Conservation (phyloP, 2,329 filamentous ascomycete species). For the Botrytis aclada region DNA sequence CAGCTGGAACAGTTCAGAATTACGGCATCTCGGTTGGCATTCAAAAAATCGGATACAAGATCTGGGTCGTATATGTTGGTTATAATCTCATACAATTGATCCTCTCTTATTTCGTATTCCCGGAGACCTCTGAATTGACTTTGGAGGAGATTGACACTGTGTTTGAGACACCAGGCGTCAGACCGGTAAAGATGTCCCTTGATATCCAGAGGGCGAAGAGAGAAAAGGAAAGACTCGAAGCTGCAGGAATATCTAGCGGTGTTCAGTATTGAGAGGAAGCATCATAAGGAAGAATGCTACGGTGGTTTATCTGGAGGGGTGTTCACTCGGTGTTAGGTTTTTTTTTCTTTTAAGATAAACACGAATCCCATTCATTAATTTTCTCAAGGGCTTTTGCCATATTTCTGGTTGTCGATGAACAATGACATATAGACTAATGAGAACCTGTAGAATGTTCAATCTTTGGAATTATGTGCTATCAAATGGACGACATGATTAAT, state of each 20-base stretch:
- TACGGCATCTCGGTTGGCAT: constrained; percentile 49
- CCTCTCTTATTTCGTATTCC: constrained; percentile 55
- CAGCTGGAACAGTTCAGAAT: constrained; percentile 34
- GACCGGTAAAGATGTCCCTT: constrained; percentile 45
- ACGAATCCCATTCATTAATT: not conserved
- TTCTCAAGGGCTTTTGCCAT: not conserved
- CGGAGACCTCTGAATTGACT: constrained; percentile 69
- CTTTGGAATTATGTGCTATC: not conserved
- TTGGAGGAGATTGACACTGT: constrained; percentile 70
- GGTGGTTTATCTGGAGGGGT: not conserved
- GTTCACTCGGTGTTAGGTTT: not conserved
- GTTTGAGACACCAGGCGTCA: constrained; percentile 48
- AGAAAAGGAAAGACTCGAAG: constrained; percentile 28
- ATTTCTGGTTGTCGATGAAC: not conserved
- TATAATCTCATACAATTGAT: constrained; percentile 49
- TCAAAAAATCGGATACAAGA: constrained; percentile 47
- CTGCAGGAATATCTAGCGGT: not conserved
- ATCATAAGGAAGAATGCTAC: too few relatives aligned
- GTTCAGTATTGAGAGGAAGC: not conserved
- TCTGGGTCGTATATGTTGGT: constrained; percentile 50
- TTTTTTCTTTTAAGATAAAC: not conserved
- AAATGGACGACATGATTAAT: not conserved
- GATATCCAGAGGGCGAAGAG: constrained; percentile 43
- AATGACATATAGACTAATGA: not conserved
- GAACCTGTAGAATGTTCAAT: not conserved